Evolutionary conservation across 192 early-diverging fungal genomes (phyloP).

Genomic region (Coemansia aciculifera): DNA sequence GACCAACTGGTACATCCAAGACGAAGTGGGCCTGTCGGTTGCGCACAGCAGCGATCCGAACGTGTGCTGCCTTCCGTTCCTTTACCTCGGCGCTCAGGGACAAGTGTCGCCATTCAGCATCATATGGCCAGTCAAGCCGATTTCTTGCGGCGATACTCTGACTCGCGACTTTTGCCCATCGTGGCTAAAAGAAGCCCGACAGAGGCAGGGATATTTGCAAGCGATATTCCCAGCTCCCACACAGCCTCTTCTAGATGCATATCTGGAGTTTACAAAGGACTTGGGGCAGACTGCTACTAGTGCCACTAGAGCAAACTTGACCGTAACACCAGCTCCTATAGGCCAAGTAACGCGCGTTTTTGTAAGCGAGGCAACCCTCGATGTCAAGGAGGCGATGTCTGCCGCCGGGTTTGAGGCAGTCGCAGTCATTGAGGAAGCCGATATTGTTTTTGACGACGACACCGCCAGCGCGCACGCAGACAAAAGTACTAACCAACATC

Average conservation of each 20-base stretch:
- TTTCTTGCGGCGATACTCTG: slow-evolving; percentile 54
- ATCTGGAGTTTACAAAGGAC: slow-evolving; percentile 16
- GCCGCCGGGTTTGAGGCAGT: slow-evolving; percentile 18
- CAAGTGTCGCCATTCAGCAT: slow-evolving; percentile 64
- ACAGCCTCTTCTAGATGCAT: slow-evolving; percentile 40
- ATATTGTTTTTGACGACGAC: slow-evolving; percentile 37
- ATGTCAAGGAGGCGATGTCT: slow-evolving; percentile 16
- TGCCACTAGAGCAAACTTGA: slow-evolving; percentile 11
- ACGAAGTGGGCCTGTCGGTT: slow-evolving; percentile 67
- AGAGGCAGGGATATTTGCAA: slow-evolving; percentile 59
- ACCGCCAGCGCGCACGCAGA: neutral
- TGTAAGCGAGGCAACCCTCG: slow-evolving; percentile 13
- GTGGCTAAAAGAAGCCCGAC: slow-evolving; percentile 52
- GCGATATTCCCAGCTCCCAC: slow-evolving; percentile 44
- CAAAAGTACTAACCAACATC: slow-evolving; percentile 33
- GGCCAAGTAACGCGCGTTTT: slow-evolving; percentile 20
- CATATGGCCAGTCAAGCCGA: slow-evolving; percentile 62
- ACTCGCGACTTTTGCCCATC: slow-evolving; percentile 64
- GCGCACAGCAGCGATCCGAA: slow-evolving; percentile 63
- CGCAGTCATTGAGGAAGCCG: slow-evolving; percentile 21
- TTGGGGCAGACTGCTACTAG: slow-evolving; percentile 25
- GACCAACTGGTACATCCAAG: slow-evolving; percentile 55
- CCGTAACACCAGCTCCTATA: slow-evolving; percentile 11
- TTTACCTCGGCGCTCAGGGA: slow-evolving; percentile 57
- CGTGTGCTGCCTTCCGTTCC: slow-evolving; percentile 63